These are phyloP conservation scores for Colletotrichum tamarilloi DNA, from an alignment of 2,329 filamentous ascomycete genomes.

Conservation along the genomic window DNA sequence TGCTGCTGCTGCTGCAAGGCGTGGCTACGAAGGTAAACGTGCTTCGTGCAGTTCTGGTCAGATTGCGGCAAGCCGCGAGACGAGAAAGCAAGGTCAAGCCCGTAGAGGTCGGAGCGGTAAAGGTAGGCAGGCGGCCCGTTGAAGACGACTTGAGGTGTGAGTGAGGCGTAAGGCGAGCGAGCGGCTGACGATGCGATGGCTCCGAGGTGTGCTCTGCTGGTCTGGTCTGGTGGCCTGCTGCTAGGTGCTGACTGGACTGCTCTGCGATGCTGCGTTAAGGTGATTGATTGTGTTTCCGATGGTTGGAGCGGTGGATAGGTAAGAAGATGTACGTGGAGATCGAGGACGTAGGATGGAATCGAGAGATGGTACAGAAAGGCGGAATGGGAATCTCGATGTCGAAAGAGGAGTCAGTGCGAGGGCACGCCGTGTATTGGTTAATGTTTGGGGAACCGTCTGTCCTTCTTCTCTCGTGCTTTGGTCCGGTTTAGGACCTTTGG, in stretches of 20 bases:
- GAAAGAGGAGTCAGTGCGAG: constrained; percentile 4
- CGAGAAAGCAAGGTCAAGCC: neutral
- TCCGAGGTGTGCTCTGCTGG: neutral
- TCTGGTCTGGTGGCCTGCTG: neutral
- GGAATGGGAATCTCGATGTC: constrained; percentile 33
- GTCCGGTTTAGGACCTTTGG: neutral
- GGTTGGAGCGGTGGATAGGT: constrained; percentile 18
- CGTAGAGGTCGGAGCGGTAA: neutral
- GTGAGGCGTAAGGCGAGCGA: neutral
- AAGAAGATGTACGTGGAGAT: constrained; percentile 13
- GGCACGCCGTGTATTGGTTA: constrained; percentile 4
- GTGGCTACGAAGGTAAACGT: neutral
- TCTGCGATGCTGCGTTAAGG: neutral
- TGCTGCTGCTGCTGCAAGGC: neutral
- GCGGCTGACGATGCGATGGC: neutral
- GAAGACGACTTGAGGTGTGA: too few species aligned
- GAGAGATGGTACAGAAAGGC: constrained; percentile 20
- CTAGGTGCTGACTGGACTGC: neutral
- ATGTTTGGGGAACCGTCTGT: neutral
- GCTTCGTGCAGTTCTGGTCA: neutral
- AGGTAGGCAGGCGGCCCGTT: neutral
- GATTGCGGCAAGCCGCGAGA: neutral
- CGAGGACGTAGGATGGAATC: constrained; percentile 18
- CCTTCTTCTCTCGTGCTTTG: constrained; percentile 3
- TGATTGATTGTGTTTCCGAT: neutral